Conservation (phyloP, 192 early-diverging fungal genomes). For the Obelidium mucronatum region DNA sequence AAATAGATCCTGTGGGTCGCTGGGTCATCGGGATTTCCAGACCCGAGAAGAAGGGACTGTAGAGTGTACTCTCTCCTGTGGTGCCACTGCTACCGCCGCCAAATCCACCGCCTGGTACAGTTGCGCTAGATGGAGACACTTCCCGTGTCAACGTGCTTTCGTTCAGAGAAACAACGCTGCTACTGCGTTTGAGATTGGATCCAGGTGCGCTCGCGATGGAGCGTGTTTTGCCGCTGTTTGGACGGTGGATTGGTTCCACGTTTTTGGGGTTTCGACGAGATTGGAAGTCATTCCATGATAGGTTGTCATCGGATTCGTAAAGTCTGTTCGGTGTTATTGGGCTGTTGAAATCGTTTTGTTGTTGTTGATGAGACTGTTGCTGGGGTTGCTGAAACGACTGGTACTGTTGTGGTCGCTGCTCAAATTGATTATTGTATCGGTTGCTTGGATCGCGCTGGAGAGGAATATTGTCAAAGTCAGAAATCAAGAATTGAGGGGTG, state of each 20-base stretch:
- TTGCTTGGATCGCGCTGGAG: too few species aligned
- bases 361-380: not conserved
- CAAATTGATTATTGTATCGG: too few species aligned
- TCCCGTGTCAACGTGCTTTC: too few species aligned
- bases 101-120: too few species aligned
- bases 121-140: too few species aligned
- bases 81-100: too few species aligned
- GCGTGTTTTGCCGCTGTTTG: not conserved
- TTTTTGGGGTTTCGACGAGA: not conserved
- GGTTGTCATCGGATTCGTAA: not conserved
- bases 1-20: not conserved
- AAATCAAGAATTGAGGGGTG: not conserved
- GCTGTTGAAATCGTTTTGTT: not conserved
- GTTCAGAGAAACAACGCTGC: too few species aligned
- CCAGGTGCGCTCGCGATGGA: constrained; percentile 5
- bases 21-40: constrained; percentile 22
- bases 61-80: too few species aligned
- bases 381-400: not conserved
- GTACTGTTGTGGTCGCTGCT: not conserved
- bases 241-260: constrained; percentile 20
- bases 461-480: not conserved
- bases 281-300: not conserved
- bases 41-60: constrained; percentile 23
- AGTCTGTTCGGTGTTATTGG: not conserved
- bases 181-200: constrained; percentile 13